Conservation (phyloP, 257 asterid genomes). For the Penstemon newberryi region DNA sequence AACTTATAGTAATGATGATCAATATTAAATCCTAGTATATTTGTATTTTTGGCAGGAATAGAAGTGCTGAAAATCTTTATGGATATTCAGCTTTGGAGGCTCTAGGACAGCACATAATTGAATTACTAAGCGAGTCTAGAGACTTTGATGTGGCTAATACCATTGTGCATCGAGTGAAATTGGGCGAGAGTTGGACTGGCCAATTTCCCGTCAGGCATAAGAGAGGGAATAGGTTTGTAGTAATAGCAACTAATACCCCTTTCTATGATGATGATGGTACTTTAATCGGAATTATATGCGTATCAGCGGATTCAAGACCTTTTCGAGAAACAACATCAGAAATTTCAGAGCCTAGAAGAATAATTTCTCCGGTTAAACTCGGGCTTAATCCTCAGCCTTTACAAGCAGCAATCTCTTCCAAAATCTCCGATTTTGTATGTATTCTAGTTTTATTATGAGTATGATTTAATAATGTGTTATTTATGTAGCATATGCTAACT, state of each 20-base stretch:
- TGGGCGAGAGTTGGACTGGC: conserved; percentile 89
- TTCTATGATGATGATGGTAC: conserved; percentile 77
- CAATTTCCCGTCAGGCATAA: conserved; percentile 70
- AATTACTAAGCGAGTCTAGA: conserved; percentile 47
- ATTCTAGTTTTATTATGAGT: conserved; percentile 8
- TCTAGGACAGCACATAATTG: conserved; percentile 54
- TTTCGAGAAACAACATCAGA: conserved; percentile 52
- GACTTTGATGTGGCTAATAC: conserved; percentile 46
- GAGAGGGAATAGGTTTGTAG: conserved; percentile 57
- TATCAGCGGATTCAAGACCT: conserved; percentile 63
- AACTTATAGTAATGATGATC: too few relatives aligned
- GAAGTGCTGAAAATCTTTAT: conserved; percentile 67
- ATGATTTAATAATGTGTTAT: neutral
- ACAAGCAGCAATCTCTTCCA: conserved; percentile 84
- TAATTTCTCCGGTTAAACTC: conserved; percentile 40
- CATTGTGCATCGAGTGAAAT: conserved; percentile 49
- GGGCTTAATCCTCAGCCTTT: conserved; percentile 82
- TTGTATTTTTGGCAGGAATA: conserved; percentile 62
- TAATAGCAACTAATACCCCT: conserved; percentile 69
- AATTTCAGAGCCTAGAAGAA: conserved; percentile 32
- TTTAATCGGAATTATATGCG: conserved; percentile 66
- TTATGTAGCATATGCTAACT: conserved; percentile 35
- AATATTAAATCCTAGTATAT: neutral
- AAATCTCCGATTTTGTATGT: conserved; percentile 78
- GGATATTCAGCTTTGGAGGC: conserved; percentile 80